A percentile compares a stretch with the other conserved stretches of the same genome.
Conservation (phyloP, 192 early-diverging fungal species). For the Gryganskiella cystojenkinii region DNA sequence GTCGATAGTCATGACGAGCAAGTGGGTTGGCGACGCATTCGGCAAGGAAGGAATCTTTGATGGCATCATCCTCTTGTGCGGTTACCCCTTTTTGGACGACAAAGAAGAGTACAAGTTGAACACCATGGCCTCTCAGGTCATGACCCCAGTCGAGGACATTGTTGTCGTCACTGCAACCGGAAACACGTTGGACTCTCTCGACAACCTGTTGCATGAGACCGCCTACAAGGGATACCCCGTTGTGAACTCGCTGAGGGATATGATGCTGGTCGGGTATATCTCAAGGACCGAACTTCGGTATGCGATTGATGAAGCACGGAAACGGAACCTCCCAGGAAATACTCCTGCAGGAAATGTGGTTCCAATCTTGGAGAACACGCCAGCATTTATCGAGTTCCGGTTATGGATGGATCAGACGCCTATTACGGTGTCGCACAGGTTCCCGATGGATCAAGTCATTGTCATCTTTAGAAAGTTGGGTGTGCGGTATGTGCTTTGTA, state of each 20-base stretch:
- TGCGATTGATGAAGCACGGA: slow-evolving; percentile 52
- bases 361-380: slow-evolving; percentile 41
- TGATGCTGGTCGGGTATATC: slow-evolving; percentile 79
- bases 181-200: slow-evolving; percentile 56
- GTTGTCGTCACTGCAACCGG: slow-evolving; percentile 60
- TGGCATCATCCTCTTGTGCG: slow-evolving; percentile 62
- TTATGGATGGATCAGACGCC: slow-evolving; percentile 79
- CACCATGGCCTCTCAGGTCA: slow-evolving; percentile 67
- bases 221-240: slow-evolving; percentile 81
- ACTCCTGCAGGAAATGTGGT: slow-evolving; percentile 51
- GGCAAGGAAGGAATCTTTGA: slow-evolving; percentile 77
- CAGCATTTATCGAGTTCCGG: slow-evolving; percentile 65
- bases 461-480: slow-evolving; percentile 76
- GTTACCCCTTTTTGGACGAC: slow-evolving; percentile 75
- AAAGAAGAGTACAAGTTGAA: slow-evolving; percentile 66
- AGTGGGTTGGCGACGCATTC: slow-evolving; percentile 80
- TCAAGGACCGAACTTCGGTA: slow-evolving; percentile 66
- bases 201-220: slow-evolving; percentile 61
- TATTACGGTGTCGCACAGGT: slow-evolving; percentile 68
- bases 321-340: slow-evolving; percentile 35
- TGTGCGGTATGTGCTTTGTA: slow-evolving; percentile 69
- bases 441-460: slow-evolving; percentile 72
- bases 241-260: slow-evolving; percentile 64
- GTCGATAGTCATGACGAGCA: slow-evolving; percentile 78
- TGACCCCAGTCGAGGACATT: slow-evolving; percentile 71